Percentiles rank a stretch among this genome's conserved stretches.
Conservation (phyloP, 2,329 filamentous ascomycete species). For the Trichoderma arundinaceum region DNA sequence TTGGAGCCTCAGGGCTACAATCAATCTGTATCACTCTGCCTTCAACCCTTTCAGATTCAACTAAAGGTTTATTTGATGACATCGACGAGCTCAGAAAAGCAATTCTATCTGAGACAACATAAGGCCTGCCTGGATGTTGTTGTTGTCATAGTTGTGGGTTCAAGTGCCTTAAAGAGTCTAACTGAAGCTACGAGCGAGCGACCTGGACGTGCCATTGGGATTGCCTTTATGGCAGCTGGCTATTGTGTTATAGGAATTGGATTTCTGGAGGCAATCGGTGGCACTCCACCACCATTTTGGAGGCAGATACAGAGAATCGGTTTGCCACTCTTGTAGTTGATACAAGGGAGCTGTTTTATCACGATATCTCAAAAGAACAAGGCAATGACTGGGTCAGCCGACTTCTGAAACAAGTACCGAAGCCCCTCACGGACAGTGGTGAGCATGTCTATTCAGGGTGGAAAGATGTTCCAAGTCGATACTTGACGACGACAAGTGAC, state of each 20-base stretch:
- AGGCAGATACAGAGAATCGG: conserved; percentile 48
- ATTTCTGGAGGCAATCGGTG: conserved; percentile 51
- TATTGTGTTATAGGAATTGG: conserved; percentile 46
- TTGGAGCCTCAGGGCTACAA: conserved; percentile 44
- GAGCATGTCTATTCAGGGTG: conserved; percentile 54
- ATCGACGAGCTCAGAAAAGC: conserved; percentile 47
- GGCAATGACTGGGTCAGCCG: conserved; percentile 49
- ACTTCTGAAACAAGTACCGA: conserved; percentile 50
- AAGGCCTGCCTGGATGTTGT: conserved; percentile 52
- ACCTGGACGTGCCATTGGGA: conserved; percentile 50
- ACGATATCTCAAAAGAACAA: conserved; percentile 54
- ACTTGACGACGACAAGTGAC: conserved; percentile 52
- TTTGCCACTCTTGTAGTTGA: conserved; percentile 48
- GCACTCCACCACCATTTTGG: conserved; percentile 52
- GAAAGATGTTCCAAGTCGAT: conserved; percentile 55
- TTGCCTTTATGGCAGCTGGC: conserved; percentile 53
- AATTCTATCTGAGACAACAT: conserved; percentile 45
- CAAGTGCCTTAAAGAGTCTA: conserved; percentile 53
- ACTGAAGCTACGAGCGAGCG: conserved; percentile 35
- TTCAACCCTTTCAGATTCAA: conserved; percentile 44
- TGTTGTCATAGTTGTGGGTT: conserved; percentile 52
- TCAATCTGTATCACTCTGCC: conserved; percentile 48
- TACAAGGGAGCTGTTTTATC: conserved; percentile 54
- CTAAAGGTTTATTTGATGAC: conserved; percentile 50
- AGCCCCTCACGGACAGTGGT: conserved; percentile 52